A percentile compares a stretch with the other conserved stretches of the same genome.
Conservation (phyloP, 805 yeast species). For the Torulaspora indica region DNA sequence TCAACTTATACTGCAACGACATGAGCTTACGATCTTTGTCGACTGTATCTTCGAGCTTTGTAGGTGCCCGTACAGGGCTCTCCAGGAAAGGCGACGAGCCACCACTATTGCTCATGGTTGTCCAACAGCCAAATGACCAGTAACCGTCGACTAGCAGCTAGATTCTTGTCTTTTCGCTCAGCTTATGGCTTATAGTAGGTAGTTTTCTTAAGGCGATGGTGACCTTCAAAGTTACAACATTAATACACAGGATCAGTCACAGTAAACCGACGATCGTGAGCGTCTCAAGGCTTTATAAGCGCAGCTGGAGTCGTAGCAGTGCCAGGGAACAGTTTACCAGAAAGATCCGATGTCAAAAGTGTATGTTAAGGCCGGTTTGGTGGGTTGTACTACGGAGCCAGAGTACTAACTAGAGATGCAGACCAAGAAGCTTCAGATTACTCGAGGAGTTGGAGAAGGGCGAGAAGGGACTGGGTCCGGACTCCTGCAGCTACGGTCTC, state of each 20-base stretch:
- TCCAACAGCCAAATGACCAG: background rate
- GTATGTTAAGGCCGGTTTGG: slow-evolving; percentile 34
- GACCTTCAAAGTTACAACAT: background rate
- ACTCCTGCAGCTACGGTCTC: slow-evolving; percentile 92
- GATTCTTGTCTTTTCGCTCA: background rate
- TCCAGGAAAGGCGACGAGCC: slow-evolving; percentile 41
- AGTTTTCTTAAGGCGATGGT: background rate
- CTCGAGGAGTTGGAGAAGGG: slow-evolving; percentile 97
- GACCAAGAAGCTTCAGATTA: slow-evolving; percentile 89
- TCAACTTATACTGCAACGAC: slow-evolving; percentile 37
- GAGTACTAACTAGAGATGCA: slow-evolving; percentile 4
- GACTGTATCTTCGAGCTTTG: slow-evolving; percentile 4
- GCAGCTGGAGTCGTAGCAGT: background rate
- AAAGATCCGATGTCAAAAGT: slow-evolving; percentile 41
- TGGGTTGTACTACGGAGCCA: background rate
- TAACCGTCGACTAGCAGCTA: background rate
- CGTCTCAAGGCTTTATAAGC: background rate
- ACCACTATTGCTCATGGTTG: slow-evolving; percentile 26
- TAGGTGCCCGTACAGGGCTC: slow-evolving; percentile 22
- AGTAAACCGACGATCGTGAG: no score
- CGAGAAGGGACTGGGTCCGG: slow-evolving; percentile 95
- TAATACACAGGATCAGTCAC: background rate
- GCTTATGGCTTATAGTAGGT: background rate
- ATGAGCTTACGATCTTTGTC: slow-evolving; percentile 26
- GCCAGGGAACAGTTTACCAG: background rate